These are phyloP conservation scores for Coleophoma cylindrospora DNA, from an alignment of 2,329 filamentous ascomycete species.

Conservation along the genomic window DNA sequence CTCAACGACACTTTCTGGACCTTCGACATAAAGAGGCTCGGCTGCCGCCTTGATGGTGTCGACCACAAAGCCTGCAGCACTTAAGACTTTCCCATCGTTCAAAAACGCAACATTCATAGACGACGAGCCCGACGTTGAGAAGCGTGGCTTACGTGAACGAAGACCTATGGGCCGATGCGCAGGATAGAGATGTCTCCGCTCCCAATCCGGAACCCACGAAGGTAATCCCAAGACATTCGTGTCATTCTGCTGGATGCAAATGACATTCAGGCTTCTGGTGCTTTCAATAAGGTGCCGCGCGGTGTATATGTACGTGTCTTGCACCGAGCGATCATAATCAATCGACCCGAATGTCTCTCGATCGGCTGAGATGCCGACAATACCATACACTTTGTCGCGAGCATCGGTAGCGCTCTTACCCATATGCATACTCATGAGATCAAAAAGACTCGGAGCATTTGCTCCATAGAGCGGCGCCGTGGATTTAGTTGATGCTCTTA, in stretches of 20 bases:
- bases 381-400: constrained; percentile 8
- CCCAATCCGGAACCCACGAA: constrained; percentile 8
- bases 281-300: constrained; percentile 3
- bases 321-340: constrained; percentile 5
- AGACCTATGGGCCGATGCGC: constrained; percentile 3
- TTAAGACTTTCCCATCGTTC: constrained; percentile 1
- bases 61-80: constrained; percentile 4
- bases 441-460: constrained; percentile 1
- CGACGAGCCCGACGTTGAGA: constrained; percentile 1
- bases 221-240: constrained; percentile 3
- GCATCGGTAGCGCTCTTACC: constrained; percentile 3
- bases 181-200: constrained; percentile 5
- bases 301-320: background rate
- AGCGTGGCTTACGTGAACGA: constrained; percentile 2
- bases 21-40: constrained; percentile 1
- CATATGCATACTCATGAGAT: constrained; percentile 1
- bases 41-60: constrained; percentile 3
- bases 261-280: background rate
- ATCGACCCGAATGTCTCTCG: constrained; percentile 4
- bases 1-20: background rate
- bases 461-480: background rate
- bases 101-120: background rate
- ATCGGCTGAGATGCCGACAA: constrained; percentile 6
- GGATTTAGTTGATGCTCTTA: background rate
- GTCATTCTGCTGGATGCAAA: constrained; percentile 5